Evolutionary conservation across 371 early-diverging fungal species (phyloP).

Genomic region (Mucor indicus): DNA sequence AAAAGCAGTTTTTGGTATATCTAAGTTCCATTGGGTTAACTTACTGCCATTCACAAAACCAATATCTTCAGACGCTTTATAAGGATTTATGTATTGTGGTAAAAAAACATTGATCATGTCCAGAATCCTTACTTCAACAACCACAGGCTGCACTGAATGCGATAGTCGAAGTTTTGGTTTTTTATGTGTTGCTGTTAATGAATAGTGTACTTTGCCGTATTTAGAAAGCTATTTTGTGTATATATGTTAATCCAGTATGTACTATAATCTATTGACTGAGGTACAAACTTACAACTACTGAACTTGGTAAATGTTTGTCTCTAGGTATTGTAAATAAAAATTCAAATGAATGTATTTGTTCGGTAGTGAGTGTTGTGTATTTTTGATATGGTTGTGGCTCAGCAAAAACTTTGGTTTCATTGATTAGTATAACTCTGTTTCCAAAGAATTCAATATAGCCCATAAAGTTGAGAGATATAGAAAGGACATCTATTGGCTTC

Average conservation of each 20-base stretch:
- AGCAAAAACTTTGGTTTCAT: slow-evolving; percentile 2
- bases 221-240: slow-evolving; percentile 10
- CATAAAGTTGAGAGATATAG: slow-evolving; percentile 7
- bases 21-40: slow-evolving; percentile 8
- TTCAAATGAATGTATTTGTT: not conserved
- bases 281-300: slow-evolving; percentile 1
- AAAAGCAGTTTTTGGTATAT: slow-evolving; percentile 7
- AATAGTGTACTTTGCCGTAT: slow-evolving; percentile 8
- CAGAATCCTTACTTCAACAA: not conserved
- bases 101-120: slow-evolving; percentile 10
- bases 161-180: slow-evolving; percentile 13
- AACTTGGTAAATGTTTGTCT: slow-evolving; percentile 11
- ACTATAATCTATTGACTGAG: not conserved
- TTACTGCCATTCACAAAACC: slow-evolving; percentile 11
- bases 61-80: slow-evolving; percentile 1
- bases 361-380: slow-evolving; percentile 4
- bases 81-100: not conserved
- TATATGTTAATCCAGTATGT: not conserved
- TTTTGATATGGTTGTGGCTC: slow-evolving; percentile 3
- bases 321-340: slow-evolving; percentile 13
- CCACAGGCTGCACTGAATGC: slow-evolving; percentile 1
- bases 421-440: slow-evolving; percentile 5
- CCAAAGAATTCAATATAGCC: slow-evolving; percentile 11
- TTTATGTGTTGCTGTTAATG: slow-evolving; percentile 16
- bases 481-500: slow-evolving; percentile 12